phyloP scores from a whole-genome alignment of 2,329 filamentous ascomycete genomes.

The Diplocarpon rosae region DNA sequence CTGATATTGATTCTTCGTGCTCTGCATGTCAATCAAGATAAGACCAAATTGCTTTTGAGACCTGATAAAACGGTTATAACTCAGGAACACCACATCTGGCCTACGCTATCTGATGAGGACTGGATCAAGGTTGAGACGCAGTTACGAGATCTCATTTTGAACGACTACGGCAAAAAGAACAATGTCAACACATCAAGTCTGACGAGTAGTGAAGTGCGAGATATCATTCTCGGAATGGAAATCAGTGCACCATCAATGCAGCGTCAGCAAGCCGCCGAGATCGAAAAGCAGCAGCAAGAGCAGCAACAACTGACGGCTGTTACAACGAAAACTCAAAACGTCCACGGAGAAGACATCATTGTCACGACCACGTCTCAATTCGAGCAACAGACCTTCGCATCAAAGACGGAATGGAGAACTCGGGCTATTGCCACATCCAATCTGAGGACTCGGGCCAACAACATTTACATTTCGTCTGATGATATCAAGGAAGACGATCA shows the following conservation, averaged over 20 bases:
- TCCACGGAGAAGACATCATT: slow-evolving; percentile 93
- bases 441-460: slow-evolving; percentile 84
- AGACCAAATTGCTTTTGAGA: slow-evolving; percentile 89
- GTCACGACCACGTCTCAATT: slow-evolving; percentile 97
- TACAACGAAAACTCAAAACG: slow-evolving; percentile 96
- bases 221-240: slow-evolving; percentile 99
- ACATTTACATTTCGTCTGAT: slow-evolving; percentile 96
- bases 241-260: slow-evolving; percentile 97
- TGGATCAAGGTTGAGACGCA: slow-evolving; percentile 99
- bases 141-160: slow-evolving; percentile 87
- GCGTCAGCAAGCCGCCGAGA: slow-evolving; percentile 94
- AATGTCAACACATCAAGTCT: slow-evolving; percentile 97
- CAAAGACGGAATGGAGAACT: slow-evolving; percentile 98
- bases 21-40: slow-evolving; percentile 94
- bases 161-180: slow-evolving; percentile 99
- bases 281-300: slow-evolving; percentile 97
- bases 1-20: slow-evolving; percentile 87
- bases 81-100: slow-evolving; percentile 98
- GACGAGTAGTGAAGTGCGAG: slow-evolving; percentile 91
- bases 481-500: slow-evolving; percentile 81
- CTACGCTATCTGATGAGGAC: slow-evolving; percentile 82
- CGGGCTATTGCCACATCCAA: slow-evolving; percentile 95
- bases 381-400: slow-evolving; percentile 94
- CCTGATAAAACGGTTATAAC: slow-evolving; percentile 98
- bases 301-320: slow-evolving; percentile 93